These are phyloP conservation scores for Coemansia pectinata DNA, from an alignment of 192 early-diverging fungal species.

Conservation along the genomic window DNA sequence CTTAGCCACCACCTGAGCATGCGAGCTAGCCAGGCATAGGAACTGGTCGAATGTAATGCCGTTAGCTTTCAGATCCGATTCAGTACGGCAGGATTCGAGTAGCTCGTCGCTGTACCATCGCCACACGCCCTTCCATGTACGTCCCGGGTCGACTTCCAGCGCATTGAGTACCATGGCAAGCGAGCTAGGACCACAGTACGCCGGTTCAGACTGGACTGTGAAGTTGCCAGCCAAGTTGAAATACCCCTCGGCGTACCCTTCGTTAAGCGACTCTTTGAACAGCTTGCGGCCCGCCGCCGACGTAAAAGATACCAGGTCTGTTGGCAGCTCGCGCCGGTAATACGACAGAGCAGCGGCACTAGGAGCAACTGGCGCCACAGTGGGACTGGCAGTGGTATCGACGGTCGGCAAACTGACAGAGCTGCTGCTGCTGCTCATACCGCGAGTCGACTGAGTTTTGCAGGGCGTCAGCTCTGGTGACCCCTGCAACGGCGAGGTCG, in stretches of 20 bases:
- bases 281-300: constrained; percentile 73
- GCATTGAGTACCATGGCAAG: constrained; percentile 94
- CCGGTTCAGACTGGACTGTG: constrained; percentile 88
- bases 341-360: constrained; percentile 50
- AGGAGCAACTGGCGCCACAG: background rate
- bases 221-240: constrained; percentile 87
- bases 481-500: background rate
- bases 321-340: constrained; percentile 67
- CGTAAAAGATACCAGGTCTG: constrained; percentile 73
- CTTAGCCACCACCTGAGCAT: constrained; percentile 76
- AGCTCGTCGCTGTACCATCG: constrained; percentile 82
- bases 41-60: constrained; percentile 93
- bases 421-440: background rate
- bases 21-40: constrained; percentile 85
- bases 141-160: constrained; percentile 83
- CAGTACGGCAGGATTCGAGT: constrained; percentile 67
- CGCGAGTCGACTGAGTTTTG: background rate
- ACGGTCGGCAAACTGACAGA: background rate
- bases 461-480: background rate
- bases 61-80: constrained; percentile 73
- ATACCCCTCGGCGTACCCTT: constrained; percentile 81
- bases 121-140: constrained; percentile 94
- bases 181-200: constrained; percentile 87
- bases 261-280: constrained; percentile 76
- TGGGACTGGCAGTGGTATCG: background rate